Evolutionary conservation across 495 filamentous ascomycete species (phyloP).

Genomic region (Tuber umbilicatum): DNA sequence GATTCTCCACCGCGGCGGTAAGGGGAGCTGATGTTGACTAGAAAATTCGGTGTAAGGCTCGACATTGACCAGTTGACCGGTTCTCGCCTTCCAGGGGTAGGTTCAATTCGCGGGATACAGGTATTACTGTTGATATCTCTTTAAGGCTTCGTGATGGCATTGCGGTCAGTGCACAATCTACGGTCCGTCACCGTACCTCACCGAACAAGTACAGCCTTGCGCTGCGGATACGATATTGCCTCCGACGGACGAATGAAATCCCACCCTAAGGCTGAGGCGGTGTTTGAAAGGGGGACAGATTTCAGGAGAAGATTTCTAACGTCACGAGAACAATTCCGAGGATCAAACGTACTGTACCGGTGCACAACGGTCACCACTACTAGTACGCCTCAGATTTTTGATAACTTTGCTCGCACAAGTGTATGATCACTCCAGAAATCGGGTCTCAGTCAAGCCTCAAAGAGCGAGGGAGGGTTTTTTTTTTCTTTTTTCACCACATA

Average conservation of each 20-base stretch:
- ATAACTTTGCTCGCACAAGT: neutral
- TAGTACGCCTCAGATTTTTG: neutral
- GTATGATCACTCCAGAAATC: neutral
- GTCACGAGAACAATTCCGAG: neutral
- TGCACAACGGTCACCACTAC: neutral
- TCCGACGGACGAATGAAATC: neutral
- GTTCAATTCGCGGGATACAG: neutral
- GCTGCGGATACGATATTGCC: neutral
- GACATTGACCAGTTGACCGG: neutral
- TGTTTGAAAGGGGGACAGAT: neutral
- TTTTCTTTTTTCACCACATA: neutral
- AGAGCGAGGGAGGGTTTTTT: neutral
- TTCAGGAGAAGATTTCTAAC: neutral
- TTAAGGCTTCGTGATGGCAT: neutral
- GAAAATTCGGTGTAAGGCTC: neutral
- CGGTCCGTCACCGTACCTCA: neutral
- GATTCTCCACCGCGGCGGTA: neutral
- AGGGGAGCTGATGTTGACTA: neutral
- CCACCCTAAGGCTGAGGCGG: neutral
- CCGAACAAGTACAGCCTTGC: neutral
- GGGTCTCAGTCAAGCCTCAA: neutral
- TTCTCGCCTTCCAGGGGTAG: neutral
- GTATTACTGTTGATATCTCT: accelerated
- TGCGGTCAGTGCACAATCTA: neutral
- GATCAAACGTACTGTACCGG: neutral